Base-by-base conservation (phyloP, 768 basidiomycete species). In the Mycena alexandri region DNA sequence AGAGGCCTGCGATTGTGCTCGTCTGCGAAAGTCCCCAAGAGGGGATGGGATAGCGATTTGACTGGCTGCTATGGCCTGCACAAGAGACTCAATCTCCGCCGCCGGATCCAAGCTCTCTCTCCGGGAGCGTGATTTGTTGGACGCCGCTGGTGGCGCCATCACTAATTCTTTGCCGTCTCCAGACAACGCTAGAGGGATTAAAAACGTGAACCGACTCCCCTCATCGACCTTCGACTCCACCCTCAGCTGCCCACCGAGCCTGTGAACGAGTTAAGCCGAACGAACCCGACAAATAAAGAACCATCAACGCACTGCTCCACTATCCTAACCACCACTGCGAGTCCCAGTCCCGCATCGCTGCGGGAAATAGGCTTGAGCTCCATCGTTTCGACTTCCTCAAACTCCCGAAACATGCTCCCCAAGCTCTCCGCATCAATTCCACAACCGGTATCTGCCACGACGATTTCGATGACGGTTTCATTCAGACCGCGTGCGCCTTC, bases 271-370 rank as follows among this genome's bases (percentile, higher is more conserved):
- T 34, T 16, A 10, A 12, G 34, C 5, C 9, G n/a, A 13, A 1
- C 34, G 12, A 12, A 36, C 34, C 7, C 7, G 12, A 36, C 12
- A 0, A 55, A 16, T 33, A 29, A 53, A 54, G n/a, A 19, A 62
- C 14, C 12, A 25, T 43, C 14, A 25, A 64, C 70, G 46, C 8
- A 71, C 70, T 93, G 92, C 71, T 90, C 89, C 5, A 94, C 90
- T 46, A 94, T 93, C 17, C 93, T 84, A 0, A 92, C 91, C 12
- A 94, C 93, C 9, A 93, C 90, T 5, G 93, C 93, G 34, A 94
- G 80, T 5, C 93, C 93, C 17, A 94, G 83, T 6, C 88, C 88
- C 38, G 89, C 82, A 10, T 87, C 88, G 21, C 78, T 73, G 41
- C 79, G 80, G 12, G 71, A 72, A 46, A 71, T 75, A 21, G 76